These are phyloP conservation scores for Bipolaris victoriae DNA, from an alignment of 2,329 filamentous ascomycete species.

Conservation along the genomic window DNA sequence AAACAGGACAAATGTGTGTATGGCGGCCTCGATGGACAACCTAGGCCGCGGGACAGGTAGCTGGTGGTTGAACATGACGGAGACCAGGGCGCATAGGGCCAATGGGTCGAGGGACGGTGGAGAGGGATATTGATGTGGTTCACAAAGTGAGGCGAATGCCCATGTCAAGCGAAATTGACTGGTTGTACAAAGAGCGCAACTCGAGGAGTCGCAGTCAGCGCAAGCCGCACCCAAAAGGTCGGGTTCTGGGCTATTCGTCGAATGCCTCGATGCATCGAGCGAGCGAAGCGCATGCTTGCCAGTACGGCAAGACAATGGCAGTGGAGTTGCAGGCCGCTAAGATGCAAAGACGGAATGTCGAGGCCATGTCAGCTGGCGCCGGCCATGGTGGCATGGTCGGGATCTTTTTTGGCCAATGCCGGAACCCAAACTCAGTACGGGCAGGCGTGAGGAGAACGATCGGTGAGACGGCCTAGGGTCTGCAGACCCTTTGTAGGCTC, in stretches of 20 bases:
- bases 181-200: slow-evolving; percentile 11
- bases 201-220: slow-evolving; percentile 6
- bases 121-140: slow-evolving; percentile 14
- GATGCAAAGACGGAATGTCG: slow-evolving; percentile 28
- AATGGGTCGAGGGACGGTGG: slow-evolving; percentile 10
- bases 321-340: slow-evolving; percentile 34
- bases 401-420: slow-evolving; percentile 32
- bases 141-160: slow-evolving; percentile 30
- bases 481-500: slow-evolving; percentile 14
- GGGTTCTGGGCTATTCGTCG: slow-evolving; percentile 9
- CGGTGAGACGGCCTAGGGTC: slow-evolving; percentile 29
- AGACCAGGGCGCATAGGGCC: slow-evolving; percentile 6
- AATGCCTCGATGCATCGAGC: slow-evolving; percentile 9
- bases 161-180: slow-evolving; percentile 19
- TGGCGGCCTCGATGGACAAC: slow-evolving; percentile 15
- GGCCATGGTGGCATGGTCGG: slow-evolving; percentile 24
- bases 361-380: slow-evolving; percentile 32
- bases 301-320: slow-evolving; percentile 13
- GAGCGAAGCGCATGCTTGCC: slow-evolving; percentile 9
- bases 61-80: slow-evolving; percentile 22
- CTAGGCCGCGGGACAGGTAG: slow-evolving; percentile 34
- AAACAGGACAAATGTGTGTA: slow-evolving; percentile 27
- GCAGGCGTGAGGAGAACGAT: slow-evolving; percentile 46
- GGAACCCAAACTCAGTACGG: slow-evolving; percentile 36
- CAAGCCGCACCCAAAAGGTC: slow-evolving; percentile 5